Conservation (phyloP, 192 early-diverging fungal genomes). For the Coemansia sp. region DNA sequence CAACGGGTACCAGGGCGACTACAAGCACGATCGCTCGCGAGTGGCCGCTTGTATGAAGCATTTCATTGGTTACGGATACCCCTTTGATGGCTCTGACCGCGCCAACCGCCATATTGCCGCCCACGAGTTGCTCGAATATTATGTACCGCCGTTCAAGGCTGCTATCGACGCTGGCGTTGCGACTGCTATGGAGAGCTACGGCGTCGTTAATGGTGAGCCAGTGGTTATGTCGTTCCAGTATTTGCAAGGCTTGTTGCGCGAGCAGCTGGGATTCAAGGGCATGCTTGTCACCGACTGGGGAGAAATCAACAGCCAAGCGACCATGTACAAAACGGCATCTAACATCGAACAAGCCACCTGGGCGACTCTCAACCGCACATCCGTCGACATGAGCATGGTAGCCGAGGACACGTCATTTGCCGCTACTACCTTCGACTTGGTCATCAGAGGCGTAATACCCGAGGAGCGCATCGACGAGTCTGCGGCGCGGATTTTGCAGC, state of each 20-base stretch:
- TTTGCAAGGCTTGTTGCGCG: conserved; percentile 53
- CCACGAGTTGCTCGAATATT: conserved; percentile 61
- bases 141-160: conserved; percentile 61
- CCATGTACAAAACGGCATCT: conserved; percentile 45
- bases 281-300: conserved; percentile 64
- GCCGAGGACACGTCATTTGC: conserved; percentile 59
- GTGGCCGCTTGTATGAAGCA: too few species aligned
- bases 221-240: conserved; percentile 59
- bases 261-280: conserved; percentile 56
- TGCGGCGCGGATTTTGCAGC: conserved; percentile 58
- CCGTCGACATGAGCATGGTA: conserved; percentile 66
- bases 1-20: too few species aligned
- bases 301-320: conserved; percentile 58
- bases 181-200: conserved; percentile 65
- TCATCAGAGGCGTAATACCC: conserved; percentile 34
- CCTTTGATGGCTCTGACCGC: conserved; percentile 50
- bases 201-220: conserved; percentile 63
- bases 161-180: conserved; percentile 61
- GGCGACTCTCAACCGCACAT: conserved; percentile 43
- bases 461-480: conserved; percentile 54
- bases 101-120: conserved; percentile 51
- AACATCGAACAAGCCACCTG: conserved; percentile 49
- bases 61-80: conserved; percentile 64
- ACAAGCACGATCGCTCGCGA: too few species aligned
- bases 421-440: conserved; percentile 35